Conservation (phyloP, 352 stramenopile genomes). For the Pythium phragmitis region DNA sequence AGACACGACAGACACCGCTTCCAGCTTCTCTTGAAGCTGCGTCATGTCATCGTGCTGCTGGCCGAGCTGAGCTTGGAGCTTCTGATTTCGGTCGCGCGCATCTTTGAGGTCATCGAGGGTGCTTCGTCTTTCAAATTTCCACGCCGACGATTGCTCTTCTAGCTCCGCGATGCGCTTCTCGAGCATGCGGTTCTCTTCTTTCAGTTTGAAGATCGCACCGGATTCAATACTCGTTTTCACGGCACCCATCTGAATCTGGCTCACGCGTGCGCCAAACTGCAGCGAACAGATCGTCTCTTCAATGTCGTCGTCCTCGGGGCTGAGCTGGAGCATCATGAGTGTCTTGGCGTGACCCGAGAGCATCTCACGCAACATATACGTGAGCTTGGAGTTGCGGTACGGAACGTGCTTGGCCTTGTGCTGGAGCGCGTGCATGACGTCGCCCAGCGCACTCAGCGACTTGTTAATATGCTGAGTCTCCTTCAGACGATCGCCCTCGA, state of each 20-base stretch:
- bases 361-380: slow-evolving; percentile 92
- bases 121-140: slow-evolving; percentile 49
- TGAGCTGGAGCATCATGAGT: slow-evolving; percentile 91
- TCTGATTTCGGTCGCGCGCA: slow-evolving; percentile 39
- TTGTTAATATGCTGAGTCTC: slow-evolving; percentile 99
- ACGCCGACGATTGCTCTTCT: slow-evolving; percentile 24
- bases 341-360: slow-evolving; percentile 90
- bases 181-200: slow-evolving; percentile 60
- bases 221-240: slow-evolving; percentile 81
- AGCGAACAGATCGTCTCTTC: slow-evolving; percentile 91
- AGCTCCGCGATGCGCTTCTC: slow-evolving; percentile 33
- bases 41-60: slow-evolving; percentile 36
- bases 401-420: slow-evolving; percentile 93
- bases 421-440: slow-evolving; percentile 95
- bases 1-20: slow-evolving; percentile 17
- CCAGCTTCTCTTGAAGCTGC: slow-evolving; percentile 34
- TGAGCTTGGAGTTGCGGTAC: slow-evolving; percentile 96
- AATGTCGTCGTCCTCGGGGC: slow-evolving; percentile 69
- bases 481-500: slow-evolving; percentile 87
- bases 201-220: slow-evolving; percentile 65
- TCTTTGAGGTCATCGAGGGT: slow-evolving; percentile 50
- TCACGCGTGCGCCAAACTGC: slow-evolving; percentile 88
- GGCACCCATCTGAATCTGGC: slow-evolving; percentile 86
- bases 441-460: slow-evolving; percentile 94
- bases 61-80: slow-evolving; percentile 47